These are phyloP conservation scores for Penicillium sp. DNA, from an alignment of 2,329 filamentous ascomycete species.

Conservation along the genomic window DNA sequence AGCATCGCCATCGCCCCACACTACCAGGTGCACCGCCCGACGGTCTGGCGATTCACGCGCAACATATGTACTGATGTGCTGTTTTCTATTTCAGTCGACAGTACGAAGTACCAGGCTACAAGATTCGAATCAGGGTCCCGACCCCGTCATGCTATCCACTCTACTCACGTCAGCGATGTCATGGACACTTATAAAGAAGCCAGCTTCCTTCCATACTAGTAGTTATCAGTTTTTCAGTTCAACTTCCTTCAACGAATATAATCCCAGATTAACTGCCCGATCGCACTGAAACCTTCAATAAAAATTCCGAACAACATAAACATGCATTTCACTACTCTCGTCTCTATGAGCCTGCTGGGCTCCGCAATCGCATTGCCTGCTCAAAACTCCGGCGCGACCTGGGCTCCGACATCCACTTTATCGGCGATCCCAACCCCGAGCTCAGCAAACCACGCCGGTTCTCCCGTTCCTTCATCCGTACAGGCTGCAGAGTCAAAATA, in stretches of 20 bases:
- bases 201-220: neutral
- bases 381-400: neutral
- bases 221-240: neutral
- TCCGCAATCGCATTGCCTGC: neutral
- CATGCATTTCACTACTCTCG: neutral
- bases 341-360: neutral
- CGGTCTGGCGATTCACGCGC: neutral
- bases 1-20: slow-evolving; percentile 3
- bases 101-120: neutral
- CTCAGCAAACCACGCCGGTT: neutral
- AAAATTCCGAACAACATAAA: neutral
- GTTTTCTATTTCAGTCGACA: neutral
- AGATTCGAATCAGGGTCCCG: neutral
- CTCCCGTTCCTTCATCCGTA: neutral
- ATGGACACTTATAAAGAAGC: neutral
- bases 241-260: neutral
- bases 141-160: neutral
- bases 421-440: neutral
- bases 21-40: neutral
- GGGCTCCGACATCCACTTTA: neutral
- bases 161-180: neutral
- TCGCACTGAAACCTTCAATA: too few relatives aligned
- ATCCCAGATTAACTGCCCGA: too few relatives aligned
- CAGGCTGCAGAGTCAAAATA: slow-evolving; percentile 1
- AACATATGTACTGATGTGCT: neutral